Base-by-base conservation (phyloP, 140 eudicot species). In the Erigeron philadelphicus region DNA sequence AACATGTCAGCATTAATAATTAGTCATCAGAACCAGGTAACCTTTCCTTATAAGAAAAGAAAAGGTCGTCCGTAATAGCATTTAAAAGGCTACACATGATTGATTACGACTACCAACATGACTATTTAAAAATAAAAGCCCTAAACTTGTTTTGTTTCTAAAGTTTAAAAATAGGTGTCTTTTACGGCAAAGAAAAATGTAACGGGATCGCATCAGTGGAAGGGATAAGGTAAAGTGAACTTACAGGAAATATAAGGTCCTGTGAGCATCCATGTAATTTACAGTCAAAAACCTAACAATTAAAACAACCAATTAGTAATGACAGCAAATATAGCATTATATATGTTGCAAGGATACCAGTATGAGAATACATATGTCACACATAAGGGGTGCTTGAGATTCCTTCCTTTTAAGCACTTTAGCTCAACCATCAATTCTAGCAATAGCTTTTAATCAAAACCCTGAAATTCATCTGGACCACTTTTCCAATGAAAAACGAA, bases 181-280 rank as follows among this genome's bases (percentile, higher is more conserved):
- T 50, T 76, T 49, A 31, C 38, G 38, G 38, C 31, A 3, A 9
- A 5, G 43, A 42, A 1, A 21, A 70, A 62, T 8, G 56, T 75
- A 6, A 46, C 38, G 11, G 31, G 46, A 46, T 43, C 21, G 7
- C 23, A 17, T 0, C 45, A 67, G 23, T 6, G 13, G 60, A 53
- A 74, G 21, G 12, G 47, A 49, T 25, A 67, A 31, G 45, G 62
- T 60, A 25, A 54, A 67, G 61, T 64, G 66, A 68, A 78, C 91
- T 77, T 87, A 94, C 99, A 66, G 97, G 97, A 81, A 94, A 89
- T 74, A 87, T 76, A 60, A 94, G 95, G 68, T 94, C 99, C 82
- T 89, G 95, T 11, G 97, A 94, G 69, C 99, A 94, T 72, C 99
- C 99, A 82, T 94, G 99, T 65, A 94, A 71, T 81, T 84, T 89